A percentile compares a stretch with the other conserved stretches of the same genome.
phyloP scores from a whole-genome alignment of 176 grass and related monocot species.

The Triticum dicoccoides region DNA sequence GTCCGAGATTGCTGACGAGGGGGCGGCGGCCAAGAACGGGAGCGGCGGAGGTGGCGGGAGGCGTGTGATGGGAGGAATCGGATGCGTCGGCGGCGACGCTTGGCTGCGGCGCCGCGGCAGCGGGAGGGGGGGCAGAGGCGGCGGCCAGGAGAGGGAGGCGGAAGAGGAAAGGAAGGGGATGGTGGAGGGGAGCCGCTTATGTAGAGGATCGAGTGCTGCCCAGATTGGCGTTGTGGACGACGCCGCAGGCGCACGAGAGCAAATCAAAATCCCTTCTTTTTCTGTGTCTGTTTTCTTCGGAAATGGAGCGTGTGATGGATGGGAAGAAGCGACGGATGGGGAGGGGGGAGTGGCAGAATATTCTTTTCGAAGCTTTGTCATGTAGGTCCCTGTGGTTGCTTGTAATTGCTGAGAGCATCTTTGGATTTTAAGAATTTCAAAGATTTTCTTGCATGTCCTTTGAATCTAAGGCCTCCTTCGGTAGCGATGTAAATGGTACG shows the following conservation, averaged over 20 bases:
- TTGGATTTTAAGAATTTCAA: background rate
- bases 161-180: slow-evolving; percentile 1
- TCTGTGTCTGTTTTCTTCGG: background rate
- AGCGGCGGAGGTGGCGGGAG: background rate
- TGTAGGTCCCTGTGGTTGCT: background rate
- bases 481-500: too few relatives aligned
- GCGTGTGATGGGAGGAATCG: background rate
- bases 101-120: background rate
- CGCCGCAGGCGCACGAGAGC: background rate
- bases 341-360: background rate
- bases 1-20: background rate
- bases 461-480: too few relatives aligned
- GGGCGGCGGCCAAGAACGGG: background rate
- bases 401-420: background rate
- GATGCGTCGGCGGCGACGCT: background rate
- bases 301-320: background rate
- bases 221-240: slow-evolving; percentile 10
- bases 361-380: background rate
- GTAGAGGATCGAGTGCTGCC: background rate
- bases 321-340: background rate
- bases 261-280: background rate
- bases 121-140: background rate
- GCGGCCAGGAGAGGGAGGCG: background rate
- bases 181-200: background rate
- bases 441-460: too few relatives aligned